Conservation (phyloP, 164 flowering plant genomes). For the Macadamia integrifolia region DNA sequence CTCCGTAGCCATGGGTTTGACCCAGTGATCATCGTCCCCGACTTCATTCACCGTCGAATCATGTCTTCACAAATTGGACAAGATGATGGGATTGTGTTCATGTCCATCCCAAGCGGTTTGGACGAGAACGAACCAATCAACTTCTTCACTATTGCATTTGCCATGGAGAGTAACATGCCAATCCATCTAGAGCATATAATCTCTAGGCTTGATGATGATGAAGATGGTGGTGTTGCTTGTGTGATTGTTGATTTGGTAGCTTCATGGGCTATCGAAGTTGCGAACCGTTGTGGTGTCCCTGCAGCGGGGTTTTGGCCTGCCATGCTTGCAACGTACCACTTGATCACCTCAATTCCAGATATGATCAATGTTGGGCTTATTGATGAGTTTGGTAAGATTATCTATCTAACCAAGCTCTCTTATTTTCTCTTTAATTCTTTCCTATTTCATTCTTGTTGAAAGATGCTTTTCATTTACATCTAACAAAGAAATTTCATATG, state of each 20-base stretch:
- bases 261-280: slow-evolving; percentile 71
- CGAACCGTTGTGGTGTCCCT: slow-evolving; percentile 27
- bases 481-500: no score
- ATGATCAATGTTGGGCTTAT: slow-evolving; percentile 42
- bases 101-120: slow-evolving; percentile 45
- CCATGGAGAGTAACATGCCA: slow-evolving; percentile 75
- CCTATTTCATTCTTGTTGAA: no score
- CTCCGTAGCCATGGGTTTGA: slow-evolving; percentile 35
- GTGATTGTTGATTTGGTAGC: slow-evolving; percentile 64
- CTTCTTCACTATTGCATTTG: slow-evolving; percentile 46
- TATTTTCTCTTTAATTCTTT: background rate
- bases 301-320: slow-evolving; percentile 88
- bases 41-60: slow-evolving; percentile 41
- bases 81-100: slow-evolving; percentile 15
- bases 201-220: slow-evolving; percentile 9
- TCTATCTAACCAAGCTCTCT: no score
- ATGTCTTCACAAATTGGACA: background rate
- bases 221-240: slow-evolving; percentile 33
- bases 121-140: slow-evolving; percentile 28
- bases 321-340: slow-evolving; percentile 61
- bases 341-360: slow-evolving; percentile 56
- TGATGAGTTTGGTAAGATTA: slow-evolving; percentile 46
- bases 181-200: slow-evolving; percentile 35
- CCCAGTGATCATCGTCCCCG: slow-evolving; percentile 47
- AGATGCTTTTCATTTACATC: no score